These are phyloP conservation scores for Coemansia sp. DNA, from an alignment of 192 early-diverging fungal species.

Conservation along the genomic window DNA sequence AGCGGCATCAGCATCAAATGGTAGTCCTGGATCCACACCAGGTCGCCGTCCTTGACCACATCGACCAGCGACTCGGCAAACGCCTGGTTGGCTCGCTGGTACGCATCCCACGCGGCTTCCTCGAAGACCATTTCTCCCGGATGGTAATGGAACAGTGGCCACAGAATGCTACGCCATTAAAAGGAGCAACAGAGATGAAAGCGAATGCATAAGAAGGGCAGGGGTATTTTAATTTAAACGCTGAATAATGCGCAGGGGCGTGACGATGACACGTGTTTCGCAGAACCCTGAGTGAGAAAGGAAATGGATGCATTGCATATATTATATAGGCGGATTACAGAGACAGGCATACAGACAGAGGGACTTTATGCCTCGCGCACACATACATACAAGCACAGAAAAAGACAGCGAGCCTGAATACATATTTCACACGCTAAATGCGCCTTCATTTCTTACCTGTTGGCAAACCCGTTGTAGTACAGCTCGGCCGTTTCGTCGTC, in stretches of 20 bases:
- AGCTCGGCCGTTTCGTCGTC: constrained; percentile 88
- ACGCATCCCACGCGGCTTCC: constrained; percentile 91
- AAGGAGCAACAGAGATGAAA: no score
- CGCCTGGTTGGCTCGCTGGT: constrained; percentile 84
- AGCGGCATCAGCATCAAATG: constrained; percentile 95
- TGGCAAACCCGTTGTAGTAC: constrained; percentile 99
- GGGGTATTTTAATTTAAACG: no score
- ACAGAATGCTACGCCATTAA: constrained; percentile 71
- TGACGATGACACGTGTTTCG: no score
- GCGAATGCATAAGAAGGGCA: no score
- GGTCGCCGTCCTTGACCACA: constrained; percentile 83
- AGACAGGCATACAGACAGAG: no score
- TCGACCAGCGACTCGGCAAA: constrained; percentile 90
- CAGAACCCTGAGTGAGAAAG: no score
- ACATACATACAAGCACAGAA: not conserved
- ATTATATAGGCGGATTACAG: no score
- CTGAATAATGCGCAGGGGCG: no score
- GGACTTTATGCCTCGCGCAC: constrained; percentile 1
- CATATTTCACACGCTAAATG: not conserved
- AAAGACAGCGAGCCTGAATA: not conserved
- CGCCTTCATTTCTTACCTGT: constrained; percentile 66
- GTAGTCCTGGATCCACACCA: constrained; percentile 94
- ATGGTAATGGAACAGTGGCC: constrained; percentile 99
- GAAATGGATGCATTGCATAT: not conserved
- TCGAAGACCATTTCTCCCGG: constrained; percentile 97